These are phyloP conservation scores for Citrullus amarus DNA, from an alignment of 306 rosid genomes.

Conservation along the genomic window DNA sequence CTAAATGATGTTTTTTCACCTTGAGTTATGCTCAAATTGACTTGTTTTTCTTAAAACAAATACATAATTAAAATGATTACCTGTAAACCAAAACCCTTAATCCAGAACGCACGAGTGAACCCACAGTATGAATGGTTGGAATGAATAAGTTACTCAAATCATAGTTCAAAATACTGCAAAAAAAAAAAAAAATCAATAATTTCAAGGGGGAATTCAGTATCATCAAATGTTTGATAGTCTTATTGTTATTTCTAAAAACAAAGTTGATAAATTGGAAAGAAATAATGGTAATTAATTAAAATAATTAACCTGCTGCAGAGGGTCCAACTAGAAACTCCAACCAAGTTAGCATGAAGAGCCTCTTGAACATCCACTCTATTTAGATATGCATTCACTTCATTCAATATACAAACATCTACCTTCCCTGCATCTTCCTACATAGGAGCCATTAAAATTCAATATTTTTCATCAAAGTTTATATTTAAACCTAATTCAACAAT, in stretches of 20 bases:
- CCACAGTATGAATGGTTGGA: background rate
- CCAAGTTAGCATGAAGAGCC: slow-evolving; percentile 18
- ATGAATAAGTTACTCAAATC: background rate
- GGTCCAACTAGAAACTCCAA: slow-evolving; percentile 7
- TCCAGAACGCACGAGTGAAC: slow-evolving; percentile 1
- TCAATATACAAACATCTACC: slow-evolving; percentile 5
- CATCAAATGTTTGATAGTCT: too few species aligned
- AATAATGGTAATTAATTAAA: too few species aligned
- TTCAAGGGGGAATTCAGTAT: too few species aligned
- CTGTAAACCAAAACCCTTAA: background rate
- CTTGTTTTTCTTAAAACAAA: too few species aligned
- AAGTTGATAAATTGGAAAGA: too few species aligned
- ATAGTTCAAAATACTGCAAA: background rate
- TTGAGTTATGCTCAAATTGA: too few species aligned
- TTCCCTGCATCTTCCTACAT: background rate
- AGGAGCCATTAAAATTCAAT: background rate
- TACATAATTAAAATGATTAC: background rate
- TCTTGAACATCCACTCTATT: slow-evolving; percentile 18
- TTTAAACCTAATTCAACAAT: too few species aligned
- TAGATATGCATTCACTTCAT: background rate
- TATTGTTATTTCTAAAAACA: too few species aligned
- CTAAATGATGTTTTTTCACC: too few species aligned
- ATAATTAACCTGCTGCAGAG: background rate
- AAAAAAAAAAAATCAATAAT: too few species aligned
- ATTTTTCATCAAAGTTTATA: too few species aligned